phyloP scores from a whole-genome alignment of 768 basidiomycete genomes.

The Favolaschia claudopus region DNA sequence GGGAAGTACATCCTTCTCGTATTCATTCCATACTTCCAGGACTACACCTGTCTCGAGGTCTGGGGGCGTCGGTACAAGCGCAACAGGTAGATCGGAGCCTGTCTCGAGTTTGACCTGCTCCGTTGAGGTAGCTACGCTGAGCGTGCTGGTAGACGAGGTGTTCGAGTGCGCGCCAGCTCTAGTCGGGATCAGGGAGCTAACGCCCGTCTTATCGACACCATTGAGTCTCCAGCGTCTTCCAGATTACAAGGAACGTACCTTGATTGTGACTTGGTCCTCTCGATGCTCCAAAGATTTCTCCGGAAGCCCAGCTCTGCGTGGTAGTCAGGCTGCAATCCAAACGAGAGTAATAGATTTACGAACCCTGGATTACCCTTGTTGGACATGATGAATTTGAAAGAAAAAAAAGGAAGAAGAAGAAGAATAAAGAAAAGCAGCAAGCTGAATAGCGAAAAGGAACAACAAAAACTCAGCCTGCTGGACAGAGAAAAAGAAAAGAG shows the following conservation, averaged over 20 bases:
- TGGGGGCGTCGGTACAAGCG: constrained; percentile 13
- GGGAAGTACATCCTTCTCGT: constrained; percentile 57
- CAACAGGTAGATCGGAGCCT: not conserved
- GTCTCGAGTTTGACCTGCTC: constrained; percentile 2
- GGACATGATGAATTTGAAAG: constrained; percentile 56
- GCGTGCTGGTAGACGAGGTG: constrained; percentile 18
- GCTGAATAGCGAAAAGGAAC: too few species aligned
- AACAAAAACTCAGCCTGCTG: too few species aligned
- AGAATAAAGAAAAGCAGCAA: too few species aligned
- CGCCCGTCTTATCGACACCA: constrained; percentile 42
- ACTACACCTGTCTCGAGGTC: constrained; percentile 39
- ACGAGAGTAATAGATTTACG: constrained; percentile 13
- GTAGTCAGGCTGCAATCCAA: not conserved
- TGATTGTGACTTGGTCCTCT: constrained; percentile 72
- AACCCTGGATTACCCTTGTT: constrained; percentile 68
- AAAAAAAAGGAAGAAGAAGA: too few species aligned
- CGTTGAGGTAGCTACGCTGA: constrained; percentile 3
- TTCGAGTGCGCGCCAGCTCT: not conserved
- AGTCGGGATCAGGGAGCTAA: constrained; percentile 15
- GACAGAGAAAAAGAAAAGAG: too few species aligned
- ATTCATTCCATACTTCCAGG: constrained; percentile 56
- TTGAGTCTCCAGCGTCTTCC: too few species aligned
- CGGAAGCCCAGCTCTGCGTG: constrained; percentile 51
- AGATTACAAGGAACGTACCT: too few species aligned
- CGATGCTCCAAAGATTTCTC: constrained; percentile 65